A percentile compares a stretch with the other conserved stretches of the same genome.
Conservation (phyloP, 352 stramenopile species). For the Globisporangium nodosum region DNA sequence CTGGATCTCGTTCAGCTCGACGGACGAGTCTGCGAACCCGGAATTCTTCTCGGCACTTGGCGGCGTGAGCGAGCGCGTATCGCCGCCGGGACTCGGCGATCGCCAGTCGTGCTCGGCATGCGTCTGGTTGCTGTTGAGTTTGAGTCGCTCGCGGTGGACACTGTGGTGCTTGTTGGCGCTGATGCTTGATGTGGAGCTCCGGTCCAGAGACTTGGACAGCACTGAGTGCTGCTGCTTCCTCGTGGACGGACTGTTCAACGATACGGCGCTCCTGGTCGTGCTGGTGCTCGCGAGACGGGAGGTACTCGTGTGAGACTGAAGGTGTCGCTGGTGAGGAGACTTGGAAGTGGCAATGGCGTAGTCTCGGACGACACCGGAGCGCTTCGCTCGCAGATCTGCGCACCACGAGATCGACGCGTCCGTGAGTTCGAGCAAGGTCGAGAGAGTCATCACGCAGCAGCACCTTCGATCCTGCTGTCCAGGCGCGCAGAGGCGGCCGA, state of each 20-base stretch:
- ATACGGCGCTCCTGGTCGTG: not conserved
- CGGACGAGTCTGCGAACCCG: conserved; percentile 5
- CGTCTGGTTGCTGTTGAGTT: conserved; percentile 1
- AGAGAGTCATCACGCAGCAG: not conserved
- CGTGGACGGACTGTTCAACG: not conserved
- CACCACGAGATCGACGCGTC: not conserved
- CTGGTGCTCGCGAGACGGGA: not conserved
- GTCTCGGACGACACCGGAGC: conserved; percentile 1
- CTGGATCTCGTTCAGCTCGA: conserved; percentile 39
- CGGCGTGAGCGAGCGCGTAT: not conserved
- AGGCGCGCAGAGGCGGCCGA: not conserved
- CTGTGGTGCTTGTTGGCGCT: not conserved
- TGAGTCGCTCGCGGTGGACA: not conserved
- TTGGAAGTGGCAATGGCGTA: conserved; percentile 9
- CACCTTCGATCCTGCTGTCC: conserved; percentile 14
- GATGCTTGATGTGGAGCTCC: not conserved
- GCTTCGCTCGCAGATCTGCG: conserved; percentile 11
- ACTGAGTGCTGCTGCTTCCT: not conserved
- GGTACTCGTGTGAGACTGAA: not conserved
- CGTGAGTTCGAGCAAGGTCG: not conserved
- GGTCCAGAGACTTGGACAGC: not conserved
- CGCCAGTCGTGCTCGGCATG: not conserved
- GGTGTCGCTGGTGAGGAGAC: conserved; percentile 11
- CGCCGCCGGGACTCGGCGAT: not conserved
- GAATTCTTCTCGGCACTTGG: not conserved